Percentiles rank a stretch among this genome's conserved stretches.
phyloP scores from a whole-genome alignment of 345 rosid species.

The Boechera retrofracta region DNA sequence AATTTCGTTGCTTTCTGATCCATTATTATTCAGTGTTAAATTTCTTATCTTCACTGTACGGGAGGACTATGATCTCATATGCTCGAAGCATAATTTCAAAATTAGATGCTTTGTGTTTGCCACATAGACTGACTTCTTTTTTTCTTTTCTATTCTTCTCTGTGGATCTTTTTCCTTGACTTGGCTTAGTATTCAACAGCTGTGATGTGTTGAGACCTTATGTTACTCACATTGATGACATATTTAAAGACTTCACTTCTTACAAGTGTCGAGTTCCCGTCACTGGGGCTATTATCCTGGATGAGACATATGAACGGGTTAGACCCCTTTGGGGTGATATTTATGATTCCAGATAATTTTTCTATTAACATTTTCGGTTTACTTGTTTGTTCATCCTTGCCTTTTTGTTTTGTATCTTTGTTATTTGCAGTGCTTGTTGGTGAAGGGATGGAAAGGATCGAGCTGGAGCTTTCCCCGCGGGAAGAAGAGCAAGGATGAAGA shows the following conservation, averaged over 20 bases:
- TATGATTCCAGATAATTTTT: neutral
- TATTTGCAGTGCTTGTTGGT: conserved; percentile 78
- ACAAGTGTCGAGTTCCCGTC: conserved; percentile 97
- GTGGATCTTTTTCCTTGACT: conserved; percentile 53
- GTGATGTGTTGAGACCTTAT: conserved; percentile 88
- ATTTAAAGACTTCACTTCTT: conserved; percentile 95
- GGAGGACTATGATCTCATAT: neutral
- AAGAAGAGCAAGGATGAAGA: conserved; percentile 99
- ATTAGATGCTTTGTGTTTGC: conserved; percentile 3
- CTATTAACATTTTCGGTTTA: neutral
- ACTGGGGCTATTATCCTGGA: conserved; percentile 97
- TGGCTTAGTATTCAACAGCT: conserved; percentile 81
- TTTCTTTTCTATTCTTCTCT: neutral
- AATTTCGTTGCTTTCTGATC: neutral
- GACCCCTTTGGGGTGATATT: conserved; percentile 29
- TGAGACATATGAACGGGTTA: conserved; percentile 93
- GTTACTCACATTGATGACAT: conserved; percentile 92
- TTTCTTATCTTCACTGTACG: neutral
- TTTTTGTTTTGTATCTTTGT: conserved; percentile 22
- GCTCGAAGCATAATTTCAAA: neutral
- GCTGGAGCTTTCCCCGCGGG: conserved; percentile 99
- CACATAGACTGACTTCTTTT: neutral
- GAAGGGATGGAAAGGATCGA: conserved; percentile 99
- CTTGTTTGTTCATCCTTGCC: conserved; percentile 17
- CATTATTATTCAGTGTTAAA: neutral